Percentiles rank a stretch among this genome's conserved stretches.
Evolutionary conservation across 352 stramenopile species (phyloP).

Genomic region (Phytopythium vexans): DNA sequence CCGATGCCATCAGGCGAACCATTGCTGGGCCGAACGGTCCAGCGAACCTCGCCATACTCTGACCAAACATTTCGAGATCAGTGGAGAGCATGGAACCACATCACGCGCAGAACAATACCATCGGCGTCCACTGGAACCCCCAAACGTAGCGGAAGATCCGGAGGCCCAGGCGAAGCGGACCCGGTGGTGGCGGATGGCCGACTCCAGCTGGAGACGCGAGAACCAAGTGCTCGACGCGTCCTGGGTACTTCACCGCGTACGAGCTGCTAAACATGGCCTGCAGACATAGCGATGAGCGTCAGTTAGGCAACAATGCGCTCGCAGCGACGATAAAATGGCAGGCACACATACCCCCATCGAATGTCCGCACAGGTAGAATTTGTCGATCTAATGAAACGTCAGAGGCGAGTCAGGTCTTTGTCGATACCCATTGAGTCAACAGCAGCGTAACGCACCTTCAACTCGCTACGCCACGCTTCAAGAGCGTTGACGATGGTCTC

Average conservation of each 20-base stretch:
- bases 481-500: slow-evolving; percentile 54
- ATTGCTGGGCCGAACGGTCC: slow-evolving; percentile 52
- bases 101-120: slow-evolving; percentile 20
- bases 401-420: too few relatives aligned
- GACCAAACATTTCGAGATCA: slow-evolving; percentile 2
- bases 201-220: slow-evolving; percentile 66
- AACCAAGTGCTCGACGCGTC: slow-evolving; percentile 45
- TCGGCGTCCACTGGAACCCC: slow-evolving; percentile 48
- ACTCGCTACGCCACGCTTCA: slow-evolving; percentile 58
- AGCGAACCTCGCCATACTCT: slow-evolving; percentile 46
- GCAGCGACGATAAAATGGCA: background rate
- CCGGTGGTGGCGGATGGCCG: slow-evolving; percentile 26
- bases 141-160: slow-evolving; percentile 47
- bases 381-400: too few relatives aligned
- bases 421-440: too few relatives aligned
- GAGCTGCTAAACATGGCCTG: slow-evolving; percentile 61
- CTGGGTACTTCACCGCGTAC: slow-evolving; percentile 44
- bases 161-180: slow-evolving; percentile 28
- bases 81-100: background rate
- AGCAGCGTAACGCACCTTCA: slow-evolving; percentile 23
- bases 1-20: slow-evolving; percentile 37
- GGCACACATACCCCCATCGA: slow-evolving; percentile 51
- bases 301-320: slow-evolving; percentile 6
- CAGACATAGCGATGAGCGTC: background rate
- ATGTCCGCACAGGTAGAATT: slow-evolving; percentile 56